Evolutionary conservation across 805 yeast genomes (phyloP).

Genomic region (Wickerhamiella hasegawae): DNA sequence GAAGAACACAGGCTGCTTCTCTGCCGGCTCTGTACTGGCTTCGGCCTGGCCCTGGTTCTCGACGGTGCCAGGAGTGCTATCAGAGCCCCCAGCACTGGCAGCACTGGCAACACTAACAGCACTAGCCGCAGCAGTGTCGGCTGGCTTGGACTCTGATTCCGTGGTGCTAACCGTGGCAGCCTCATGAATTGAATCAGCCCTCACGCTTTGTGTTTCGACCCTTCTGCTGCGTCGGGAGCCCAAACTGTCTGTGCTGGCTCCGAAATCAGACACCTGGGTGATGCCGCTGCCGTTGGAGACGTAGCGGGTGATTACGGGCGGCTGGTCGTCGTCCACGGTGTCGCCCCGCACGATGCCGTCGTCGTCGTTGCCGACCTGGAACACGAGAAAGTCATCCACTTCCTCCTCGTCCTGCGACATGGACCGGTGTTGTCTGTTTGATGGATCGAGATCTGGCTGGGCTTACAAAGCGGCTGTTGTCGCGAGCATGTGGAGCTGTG

Average conservation of each 20-base stretch:
- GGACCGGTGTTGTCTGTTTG: too few relatives aligned
- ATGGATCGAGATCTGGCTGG: too few relatives aligned
- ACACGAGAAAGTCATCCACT: conserved; percentile 23
- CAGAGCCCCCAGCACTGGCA: not conserved
- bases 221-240: too few relatives aligned
- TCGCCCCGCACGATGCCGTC: conserved; percentile 13
- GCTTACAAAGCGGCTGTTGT: too few relatives aligned
- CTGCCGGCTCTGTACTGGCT: not conserved
- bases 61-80: too few relatives aligned
- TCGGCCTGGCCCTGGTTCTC: too few relatives aligned
- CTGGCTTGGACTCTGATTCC: too few relatives aligned
- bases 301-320: conserved; percentile 12
- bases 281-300: not conserved
- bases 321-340: conserved; percentile 7
- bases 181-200: not conserved
- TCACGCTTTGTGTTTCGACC: not conserved
- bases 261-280: not conserved
- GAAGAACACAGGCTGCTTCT: conserved; percentile 8
- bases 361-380: conserved; percentile 17
- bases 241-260: not conserved
- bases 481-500: too few relatives aligned
- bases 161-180: not conserved
- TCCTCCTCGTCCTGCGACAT: conserved; percentile 3
- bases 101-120: too few relatives aligned
- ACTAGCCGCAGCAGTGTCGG: too few relatives aligned